Evolutionary conservation across 148 eudicot species (phyloP).

Genomic region (Silene latifolia): DNA sequence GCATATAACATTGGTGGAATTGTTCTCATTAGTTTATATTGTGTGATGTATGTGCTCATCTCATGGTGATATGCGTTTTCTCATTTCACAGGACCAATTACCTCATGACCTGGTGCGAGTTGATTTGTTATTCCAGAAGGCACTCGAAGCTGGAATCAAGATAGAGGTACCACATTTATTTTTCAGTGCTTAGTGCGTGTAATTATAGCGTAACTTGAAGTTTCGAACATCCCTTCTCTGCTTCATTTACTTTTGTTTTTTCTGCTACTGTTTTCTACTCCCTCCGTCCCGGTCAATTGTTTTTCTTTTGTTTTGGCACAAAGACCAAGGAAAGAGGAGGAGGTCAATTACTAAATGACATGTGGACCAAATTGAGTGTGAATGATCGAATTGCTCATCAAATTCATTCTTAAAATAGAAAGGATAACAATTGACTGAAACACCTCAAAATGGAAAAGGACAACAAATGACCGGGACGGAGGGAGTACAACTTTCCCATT

Average conservation of each 20-base stretch:
- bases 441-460: too few species aligned
- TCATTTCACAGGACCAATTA: slow-evolving; percentile 66
- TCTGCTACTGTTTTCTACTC: background rate
- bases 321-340: too few species aligned
- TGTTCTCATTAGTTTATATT: background rate
- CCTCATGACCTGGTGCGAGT: slow-evolving; percentile 80
- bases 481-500: too few species aligned
- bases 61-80: slow-evolving; percentile 8
- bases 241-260: background rate
- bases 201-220: background rate
- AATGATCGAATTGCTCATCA: too few species aligned
- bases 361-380: too few species aligned
- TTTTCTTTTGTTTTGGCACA: too few species aligned
- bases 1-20: background rate
- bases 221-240: background rate
- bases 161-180: slow-evolving; percentile 59
- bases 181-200: background rate
- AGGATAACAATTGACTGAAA: too few species aligned
- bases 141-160: slow-evolving; percentile 66
- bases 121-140: slow-evolving; percentile 66
- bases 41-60: background rate
- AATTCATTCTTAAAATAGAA: too few species aligned
- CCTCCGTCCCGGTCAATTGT: too few species aligned
- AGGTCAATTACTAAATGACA: too few species aligned
- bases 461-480: too few species aligned